Percentiles rank a stretch among this genome's conserved stretches.
phyloP scores from a whole-genome alignment of 768 basidiomycete genomes.

The Gelatoporia subvermispora region DNA sequence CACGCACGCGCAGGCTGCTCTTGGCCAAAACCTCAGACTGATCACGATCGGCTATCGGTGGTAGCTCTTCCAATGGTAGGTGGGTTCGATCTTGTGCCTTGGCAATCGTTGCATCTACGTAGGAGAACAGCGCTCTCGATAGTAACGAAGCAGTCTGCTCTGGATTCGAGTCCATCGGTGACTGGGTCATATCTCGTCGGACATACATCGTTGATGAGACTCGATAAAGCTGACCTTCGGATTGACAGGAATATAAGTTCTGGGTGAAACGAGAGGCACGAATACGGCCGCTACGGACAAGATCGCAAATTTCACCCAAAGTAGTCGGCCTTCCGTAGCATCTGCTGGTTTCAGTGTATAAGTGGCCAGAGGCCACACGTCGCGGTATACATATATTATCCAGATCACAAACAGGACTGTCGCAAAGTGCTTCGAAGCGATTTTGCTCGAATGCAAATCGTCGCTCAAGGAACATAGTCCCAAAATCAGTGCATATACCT shows the following conservation, averaged over 20 bases:
- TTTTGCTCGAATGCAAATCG: background rate
- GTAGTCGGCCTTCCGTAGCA: conserved; percentile 35
- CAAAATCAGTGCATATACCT: background rate
- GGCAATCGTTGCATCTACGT: conserved; percentile 33
- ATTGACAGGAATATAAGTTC: conserved; percentile 50
- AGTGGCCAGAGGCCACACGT: conserved; percentile 53
- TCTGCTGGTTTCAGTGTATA: conserved; percentile 47
- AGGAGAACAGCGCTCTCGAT: conserved; percentile 34
- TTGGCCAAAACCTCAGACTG: conserved; percentile 19
- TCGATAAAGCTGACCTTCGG: conserved; percentile 28
- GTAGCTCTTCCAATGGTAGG: conserved; percentile 29
- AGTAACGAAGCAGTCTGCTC: conserved; percentile 42
- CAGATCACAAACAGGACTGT: conserved; percentile 43
- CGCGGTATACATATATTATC: conserved; percentile 47
- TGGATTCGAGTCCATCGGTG: conserved; percentile 27
- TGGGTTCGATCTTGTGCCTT: conserved; percentile 26
- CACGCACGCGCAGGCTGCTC: conserved; percentile 28
- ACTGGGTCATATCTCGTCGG: conserved; percentile 13
- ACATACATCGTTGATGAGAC: background rate
- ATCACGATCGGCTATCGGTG: conserved; percentile 29
- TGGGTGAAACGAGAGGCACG: conserved; percentile 53
- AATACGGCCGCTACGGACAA: conserved; percentile 39
- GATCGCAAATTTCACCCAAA: conserved; percentile 49
- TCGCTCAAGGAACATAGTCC: conserved; percentile 1
- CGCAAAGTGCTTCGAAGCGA: conserved; percentile 35